Conservation (phyloP, 1,284 basidiomycete genomes). For the Fomitopsis palustris region DNA sequence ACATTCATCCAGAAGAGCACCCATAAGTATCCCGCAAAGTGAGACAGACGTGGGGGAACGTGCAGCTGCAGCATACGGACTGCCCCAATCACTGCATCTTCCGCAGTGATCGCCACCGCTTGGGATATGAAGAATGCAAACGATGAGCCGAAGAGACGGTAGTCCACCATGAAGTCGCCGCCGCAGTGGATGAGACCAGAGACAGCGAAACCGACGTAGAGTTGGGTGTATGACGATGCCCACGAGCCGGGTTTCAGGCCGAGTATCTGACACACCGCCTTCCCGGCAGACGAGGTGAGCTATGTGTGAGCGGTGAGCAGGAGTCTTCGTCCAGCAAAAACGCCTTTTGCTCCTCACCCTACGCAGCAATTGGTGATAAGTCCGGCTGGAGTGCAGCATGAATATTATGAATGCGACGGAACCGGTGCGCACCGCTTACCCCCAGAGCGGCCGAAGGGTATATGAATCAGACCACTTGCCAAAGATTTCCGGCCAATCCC, state of each 20-base stretch:
- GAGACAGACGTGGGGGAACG: neutral
- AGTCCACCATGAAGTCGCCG: constrained; percentile 18
- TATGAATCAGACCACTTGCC: constrained; percentile 32
- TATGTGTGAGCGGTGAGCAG: no score
- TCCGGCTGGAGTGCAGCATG: constrained; percentile 18
- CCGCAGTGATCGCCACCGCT: constrained; percentile 26
- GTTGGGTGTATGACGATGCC: constrained; percentile 28
- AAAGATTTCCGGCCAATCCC: constrained; percentile 32
- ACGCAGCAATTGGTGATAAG: constrained; percentile 30
- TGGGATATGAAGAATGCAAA: constrained; percentile 28
- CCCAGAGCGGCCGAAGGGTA: constrained; percentile 34
- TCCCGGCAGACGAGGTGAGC: constrained; percentile 10
- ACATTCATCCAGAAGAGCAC: constrained; percentile 14
- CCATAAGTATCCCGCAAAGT: constrained; percentile 17
- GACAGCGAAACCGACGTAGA: constrained; percentile 30
- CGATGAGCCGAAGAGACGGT: constrained; percentile 14
- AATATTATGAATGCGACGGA: neutral
- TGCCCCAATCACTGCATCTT: constrained; percentile 25
- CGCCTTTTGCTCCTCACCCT: constrained; percentile 11
- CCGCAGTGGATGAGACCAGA: constrained; percentile 28
- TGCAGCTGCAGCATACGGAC: constrained; percentile 3
- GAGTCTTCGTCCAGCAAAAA: neutral
- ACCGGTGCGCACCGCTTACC: constrained; percentile 21
- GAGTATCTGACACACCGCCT: constrained; percentile 12
- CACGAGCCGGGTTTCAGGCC: constrained; percentile 18